These are phyloP conservation scores for Psilocybe tampanensis DNA, from an alignment of 768 basidiomycete species.

Conservation along the genomic window DNA sequence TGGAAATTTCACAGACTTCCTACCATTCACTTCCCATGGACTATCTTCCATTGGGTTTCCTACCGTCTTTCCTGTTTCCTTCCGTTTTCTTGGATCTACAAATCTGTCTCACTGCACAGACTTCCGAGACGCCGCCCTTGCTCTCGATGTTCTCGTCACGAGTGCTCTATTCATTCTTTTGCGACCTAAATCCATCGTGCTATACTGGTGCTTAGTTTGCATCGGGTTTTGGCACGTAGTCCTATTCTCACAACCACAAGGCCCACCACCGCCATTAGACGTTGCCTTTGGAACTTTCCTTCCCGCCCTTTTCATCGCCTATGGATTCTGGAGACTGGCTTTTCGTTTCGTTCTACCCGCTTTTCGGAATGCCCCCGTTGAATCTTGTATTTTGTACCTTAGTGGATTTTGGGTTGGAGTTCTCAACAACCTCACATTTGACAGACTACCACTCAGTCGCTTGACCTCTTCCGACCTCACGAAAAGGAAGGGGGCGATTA, in stretches of 20 bases:
- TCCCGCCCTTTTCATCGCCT: conserved; percentile 75
- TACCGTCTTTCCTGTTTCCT: conserved; percentile 73
- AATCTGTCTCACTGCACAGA: conserved; percentile 69
- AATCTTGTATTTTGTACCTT: conserved; percentile 74
- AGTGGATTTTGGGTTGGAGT: conserved; percentile 80
- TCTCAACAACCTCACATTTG: conserved; percentile 70
- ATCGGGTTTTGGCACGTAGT: conserved; percentile 87
- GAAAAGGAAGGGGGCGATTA: conserved; percentile 66
- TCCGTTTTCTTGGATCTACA: conserved; percentile 45
- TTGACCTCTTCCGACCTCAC: conserved; percentile 71
- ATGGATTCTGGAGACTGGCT: conserved; percentile 78
- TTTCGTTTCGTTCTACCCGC: conserved; percentile 74
- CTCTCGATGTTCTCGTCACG: conserved; percentile 71
- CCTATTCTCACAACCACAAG: conserved; percentile 75
- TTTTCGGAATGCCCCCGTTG: conserved; percentile 69
- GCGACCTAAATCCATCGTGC: conserved; percentile 66
- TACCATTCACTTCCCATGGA: conserved; percentile 60
- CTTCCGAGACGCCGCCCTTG: conserved; percentile 67
- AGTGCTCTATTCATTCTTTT: conserved; percentile 71
- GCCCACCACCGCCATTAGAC: conserved; percentile 67
- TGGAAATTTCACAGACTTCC: conserved; percentile 74
- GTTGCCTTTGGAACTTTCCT: conserved; percentile 78
- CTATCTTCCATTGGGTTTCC: conserved; percentile 76
- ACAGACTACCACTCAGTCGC: conserved; percentile 74
- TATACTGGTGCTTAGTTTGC: conserved; percentile 79